Evolutionary conservation across 2,329 filamentous ascomycete genomes (phyloP).

Genomic region (Fusarium decemcellulare): DNA sequence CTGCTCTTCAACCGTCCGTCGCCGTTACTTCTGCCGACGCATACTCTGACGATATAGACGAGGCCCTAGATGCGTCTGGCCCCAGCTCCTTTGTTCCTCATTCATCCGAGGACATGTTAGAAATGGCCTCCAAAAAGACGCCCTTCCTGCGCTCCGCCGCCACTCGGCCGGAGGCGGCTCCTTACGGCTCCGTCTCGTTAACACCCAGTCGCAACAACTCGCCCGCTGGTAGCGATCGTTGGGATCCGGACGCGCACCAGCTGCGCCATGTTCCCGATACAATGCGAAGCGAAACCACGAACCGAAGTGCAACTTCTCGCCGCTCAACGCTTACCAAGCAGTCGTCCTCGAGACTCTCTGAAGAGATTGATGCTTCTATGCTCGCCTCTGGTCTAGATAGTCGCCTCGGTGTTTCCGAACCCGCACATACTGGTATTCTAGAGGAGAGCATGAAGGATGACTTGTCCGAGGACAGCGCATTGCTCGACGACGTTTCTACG

Average conservation of each 20-base stretch:
- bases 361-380: constrained; percentile 65
- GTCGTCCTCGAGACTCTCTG: constrained; percentile 57
- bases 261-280: constrained; percentile 53
- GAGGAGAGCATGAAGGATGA: constrained; percentile 60
- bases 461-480: constrained; percentile 52
- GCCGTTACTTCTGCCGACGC: constrained; percentile 8
- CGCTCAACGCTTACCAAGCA: constrained; percentile 50
- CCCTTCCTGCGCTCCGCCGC: constrained; percentile 53
- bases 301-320: constrained; percentile 46
- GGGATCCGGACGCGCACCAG: constrained; percentile 49
- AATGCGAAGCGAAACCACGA: constrained; percentile 51
- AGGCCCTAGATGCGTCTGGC: constrained; percentile 48
- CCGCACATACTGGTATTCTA: constrained; percentile 60
- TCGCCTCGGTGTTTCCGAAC: constrained; percentile 66
- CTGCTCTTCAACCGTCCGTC: constrained; percentile 5
- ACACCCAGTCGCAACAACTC: constrained; percentile 54
- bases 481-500: constrained; percentile 56
- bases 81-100: constrained; percentile 30
- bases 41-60: constrained; percentile 18
- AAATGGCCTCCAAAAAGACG: constrained; percentile 55
- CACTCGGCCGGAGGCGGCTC: constrained; percentile 49
- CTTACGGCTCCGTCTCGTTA: constrained; percentile 57
- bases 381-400: constrained; percentile 68
- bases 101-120: constrained; percentile 35
- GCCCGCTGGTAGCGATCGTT: constrained; percentile 53